Evolutionary conservation across 192 early-diverging fungal genomes (phyloP).

Genomic region (Haplosporangium gracile): DNA sequence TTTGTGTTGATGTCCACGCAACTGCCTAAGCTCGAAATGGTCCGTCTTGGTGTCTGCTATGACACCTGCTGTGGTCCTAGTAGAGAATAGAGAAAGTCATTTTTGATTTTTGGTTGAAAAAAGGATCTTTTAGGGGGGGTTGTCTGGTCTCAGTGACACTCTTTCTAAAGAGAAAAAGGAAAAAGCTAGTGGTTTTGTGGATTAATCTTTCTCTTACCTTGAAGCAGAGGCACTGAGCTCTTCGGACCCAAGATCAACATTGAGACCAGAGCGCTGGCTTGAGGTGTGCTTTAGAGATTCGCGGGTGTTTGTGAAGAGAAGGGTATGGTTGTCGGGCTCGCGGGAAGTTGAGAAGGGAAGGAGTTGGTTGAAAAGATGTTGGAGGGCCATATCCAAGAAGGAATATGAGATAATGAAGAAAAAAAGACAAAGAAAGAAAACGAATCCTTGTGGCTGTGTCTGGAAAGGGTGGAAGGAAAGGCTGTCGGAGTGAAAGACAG

Average conservation of each 20-base stretch:
- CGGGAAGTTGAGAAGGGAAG: neutral
- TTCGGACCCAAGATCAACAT: neutral
- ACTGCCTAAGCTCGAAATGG: neutral
- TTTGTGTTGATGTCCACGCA: neutral
- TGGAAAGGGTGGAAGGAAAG: neutral
- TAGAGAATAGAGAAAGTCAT: neutral
- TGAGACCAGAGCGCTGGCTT: neutral
- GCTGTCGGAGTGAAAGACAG: neutral
- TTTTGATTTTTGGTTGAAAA: neutral
- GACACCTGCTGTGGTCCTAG: neutral
- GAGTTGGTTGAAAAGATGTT: neutral
- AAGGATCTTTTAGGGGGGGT: neutral
- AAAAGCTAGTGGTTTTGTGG: neutral
- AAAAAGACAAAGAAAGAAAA: neutral
- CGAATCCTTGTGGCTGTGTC: conserved; percentile 5
- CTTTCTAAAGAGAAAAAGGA: neutral
- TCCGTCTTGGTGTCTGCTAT: neutral
- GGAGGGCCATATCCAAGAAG: neutral
- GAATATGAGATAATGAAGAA: neutral
- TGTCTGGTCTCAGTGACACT: neutral
- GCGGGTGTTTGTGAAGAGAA: neutral
- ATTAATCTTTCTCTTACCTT: neutral
- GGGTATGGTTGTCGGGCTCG: neutral
- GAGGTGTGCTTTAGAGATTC: neutral
- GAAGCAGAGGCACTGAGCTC: neutral